Evolutionary conservation across 345 rosid genomes (phyloP).

Genomic region (Citrus maxima): DNA sequence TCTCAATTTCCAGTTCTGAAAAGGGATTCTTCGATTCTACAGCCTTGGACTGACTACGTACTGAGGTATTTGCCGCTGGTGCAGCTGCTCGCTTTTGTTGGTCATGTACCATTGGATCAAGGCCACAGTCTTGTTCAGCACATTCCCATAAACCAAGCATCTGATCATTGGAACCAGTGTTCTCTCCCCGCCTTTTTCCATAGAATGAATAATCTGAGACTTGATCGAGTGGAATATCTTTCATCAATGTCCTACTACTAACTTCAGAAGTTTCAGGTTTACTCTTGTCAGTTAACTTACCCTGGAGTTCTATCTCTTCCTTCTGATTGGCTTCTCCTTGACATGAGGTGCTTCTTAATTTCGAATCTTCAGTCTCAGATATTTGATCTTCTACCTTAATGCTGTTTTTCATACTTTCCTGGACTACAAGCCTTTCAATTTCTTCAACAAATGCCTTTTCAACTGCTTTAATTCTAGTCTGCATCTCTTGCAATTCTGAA

Average conservation of each 20-base stretch:
- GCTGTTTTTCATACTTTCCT: constrained; percentile 16
- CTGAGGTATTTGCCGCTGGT: neutral
- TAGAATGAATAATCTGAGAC: constrained; percentile 52
- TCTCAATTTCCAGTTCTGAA: constrained; percentile 60
- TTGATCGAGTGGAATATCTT: constrained; percentile 73
- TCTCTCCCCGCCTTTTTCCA: constrained; percentile 43
- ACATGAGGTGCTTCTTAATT: constrained; percentile 13
- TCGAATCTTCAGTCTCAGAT: constrained; percentile 19
- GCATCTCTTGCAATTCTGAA: constrained; percentile 51
- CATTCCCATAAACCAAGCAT: constrained; percentile 59
- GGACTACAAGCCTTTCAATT: constrained; percentile 36
- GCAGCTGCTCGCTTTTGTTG: constrained; percentile 18
- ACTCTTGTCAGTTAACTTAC: constrained; percentile 37
- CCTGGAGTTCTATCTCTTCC: constrained; percentile 29
- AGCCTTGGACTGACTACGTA: constrained; percentile 11
- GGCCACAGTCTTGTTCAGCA: constrained; percentile 32
- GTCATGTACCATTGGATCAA: constrained; percentile 12
- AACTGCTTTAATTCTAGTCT: constrained; percentile 45
- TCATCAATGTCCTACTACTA: constrained; percentile 40
- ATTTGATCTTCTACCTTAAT: constrained; percentile 11
- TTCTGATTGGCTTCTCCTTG: constrained; percentile 19
- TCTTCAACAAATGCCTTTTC: constrained; percentile 58
- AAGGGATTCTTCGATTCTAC: constrained; percentile 25
- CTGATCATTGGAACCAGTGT: constrained; percentile 34
- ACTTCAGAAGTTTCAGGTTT: constrained; percentile 34